Base-by-base conservation (phyloP, 306 rosid species). In the Prunus padus region DNA sequence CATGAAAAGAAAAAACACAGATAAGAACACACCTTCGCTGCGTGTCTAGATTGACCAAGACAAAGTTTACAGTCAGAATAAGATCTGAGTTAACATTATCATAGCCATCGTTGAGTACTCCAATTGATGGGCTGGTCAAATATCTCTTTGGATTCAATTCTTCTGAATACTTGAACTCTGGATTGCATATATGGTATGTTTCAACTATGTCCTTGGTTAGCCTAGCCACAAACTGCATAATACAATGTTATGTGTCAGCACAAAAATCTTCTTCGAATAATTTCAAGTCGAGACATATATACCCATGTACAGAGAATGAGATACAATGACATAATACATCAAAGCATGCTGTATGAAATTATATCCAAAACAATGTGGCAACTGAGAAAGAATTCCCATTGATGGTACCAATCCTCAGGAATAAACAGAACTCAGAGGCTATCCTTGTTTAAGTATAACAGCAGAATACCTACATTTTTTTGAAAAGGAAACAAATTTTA, bases 51-150 rank as follows among this genome's bases (percentile, higher is more conserved):
- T 90, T 92, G 83, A 76, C 74, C 86, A 94, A 82, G 85, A 85
- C 86, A 77, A 82, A 82, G 89, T 94, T 94, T 83, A 89, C 97
- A 15, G 89, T 82, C 84, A 94, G 87, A 75, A 94, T 94, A 78
- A 94, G 97, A 85, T 94, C 98, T 2, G 97, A 92, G 85, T 94
- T 92, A 49, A 66, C 90, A 88, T 94, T 94, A 87, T 94, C 97
- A 63, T 74, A 80, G 86, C 96, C 98, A 84, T 94, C 98, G 54
- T 94, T 94, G 69, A 88, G 96, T 82, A 94, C 95, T 88, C 98
- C 97, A 80, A 46, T 76, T 51, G 98, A 94, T 5, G 98, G 98
- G 80, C 78, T 92, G 73, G 98, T 94, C 90, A 94, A 86, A 84
- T 82, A 94, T 86, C 98, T 86, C 84, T 92, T 94, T 25, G 97